Conservation (phyloP, 2,329 filamentous ascomycete genomes). For the Talaromyces sp. region DNA sequence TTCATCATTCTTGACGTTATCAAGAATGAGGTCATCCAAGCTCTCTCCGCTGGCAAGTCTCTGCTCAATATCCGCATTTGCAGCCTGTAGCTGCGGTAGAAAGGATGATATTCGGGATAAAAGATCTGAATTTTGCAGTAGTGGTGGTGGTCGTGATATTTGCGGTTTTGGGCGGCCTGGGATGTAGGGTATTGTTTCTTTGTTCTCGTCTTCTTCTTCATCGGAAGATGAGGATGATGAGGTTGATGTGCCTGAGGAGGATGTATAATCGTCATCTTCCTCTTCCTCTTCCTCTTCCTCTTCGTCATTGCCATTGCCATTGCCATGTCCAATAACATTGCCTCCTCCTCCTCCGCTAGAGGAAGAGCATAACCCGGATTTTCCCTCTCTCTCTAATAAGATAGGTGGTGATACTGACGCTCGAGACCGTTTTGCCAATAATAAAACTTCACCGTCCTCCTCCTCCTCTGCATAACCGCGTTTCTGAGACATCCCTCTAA, state of each 20-base stretch:
- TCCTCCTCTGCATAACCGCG: neutral
- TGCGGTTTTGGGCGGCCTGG: constrained; percentile 30
- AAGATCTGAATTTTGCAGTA: constrained; percentile 24
- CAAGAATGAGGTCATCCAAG: constrained; percentile 27
- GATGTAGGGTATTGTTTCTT: constrained; percentile 24
- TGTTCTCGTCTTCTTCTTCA: constrained; percentile 21
- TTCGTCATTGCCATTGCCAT: neutral
- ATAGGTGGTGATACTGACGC: neutral
- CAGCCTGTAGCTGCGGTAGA: constrained; percentile 39
- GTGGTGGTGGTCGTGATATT: constrained; percentile 21
- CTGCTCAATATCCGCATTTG: constrained; percentile 39
- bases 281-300: neutral
- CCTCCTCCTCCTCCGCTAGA: neutral
- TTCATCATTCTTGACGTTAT: constrained; percentile 23
- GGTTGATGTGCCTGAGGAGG: constrained; percentile 16
- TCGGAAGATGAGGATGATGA: constrained; percentile 16
- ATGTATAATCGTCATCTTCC: constrained; percentile 16
- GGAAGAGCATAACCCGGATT: neutral
- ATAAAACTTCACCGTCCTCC: neutral
- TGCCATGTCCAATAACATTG: neutral
- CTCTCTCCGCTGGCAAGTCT: constrained; percentile 33
- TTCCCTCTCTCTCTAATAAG: neutral
- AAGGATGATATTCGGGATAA: constrained; percentile 37
- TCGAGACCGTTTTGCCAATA: neutral
- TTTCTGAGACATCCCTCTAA: neutral